Percentiles rank a stretch among this genome's conserved stretches.
phyloP scores from a whole-genome alignment of 2,329 filamentous ascomycete genomes.

The Alternaria atra region DNA sequence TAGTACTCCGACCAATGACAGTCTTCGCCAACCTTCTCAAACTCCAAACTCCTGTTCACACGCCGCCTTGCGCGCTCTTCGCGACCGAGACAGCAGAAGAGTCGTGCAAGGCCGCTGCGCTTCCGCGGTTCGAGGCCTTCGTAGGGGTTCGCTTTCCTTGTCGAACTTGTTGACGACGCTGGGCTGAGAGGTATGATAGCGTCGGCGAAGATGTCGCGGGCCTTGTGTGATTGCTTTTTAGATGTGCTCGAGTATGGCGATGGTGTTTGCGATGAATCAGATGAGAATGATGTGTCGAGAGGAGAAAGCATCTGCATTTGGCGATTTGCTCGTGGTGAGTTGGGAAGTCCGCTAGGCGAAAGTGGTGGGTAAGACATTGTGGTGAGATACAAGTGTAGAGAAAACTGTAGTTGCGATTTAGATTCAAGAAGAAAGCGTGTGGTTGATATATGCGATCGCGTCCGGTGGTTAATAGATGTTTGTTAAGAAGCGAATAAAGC shows the following conservation, averaged over 20 bases:
- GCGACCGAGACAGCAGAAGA: conserved; percentile 48
- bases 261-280: conserved; percentile 15
- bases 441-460: conserved; percentile 10
- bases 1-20: conserved; percentile 46
- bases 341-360: conserved; percentile 33
- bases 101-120: conserved; percentile 40
- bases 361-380: conserved; percentile 31
- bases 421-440: conserved; percentile 2
- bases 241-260: conserved; percentile 27
- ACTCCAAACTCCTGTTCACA: conserved; percentile 31
- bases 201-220: conserved; percentile 43
- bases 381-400: background rate
- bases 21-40: conserved; percentile 43
- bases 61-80: conserved; percentile 41
- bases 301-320: conserved; percentile 30
- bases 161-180: conserved; percentile 24
- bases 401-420: background rate
- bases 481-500: conserved; percentile 15
- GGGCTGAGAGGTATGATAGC: conserved; percentile 48
- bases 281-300: conserved; percentile 32
- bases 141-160: conserved; percentile 27
- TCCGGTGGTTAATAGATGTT: conserved; percentile 13
- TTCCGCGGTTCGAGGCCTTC: conserved; percentile 41
- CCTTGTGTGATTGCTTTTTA: conserved; percentile 26
- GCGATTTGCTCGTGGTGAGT: conserved; percentile 33